Percentiles rank a stretch among this genome's conserved stretches.
Evolutionary conservation across 2,329 filamentous ascomycete genomes (phyloP).

Genomic region (Podosphaera aphanis): DNA sequence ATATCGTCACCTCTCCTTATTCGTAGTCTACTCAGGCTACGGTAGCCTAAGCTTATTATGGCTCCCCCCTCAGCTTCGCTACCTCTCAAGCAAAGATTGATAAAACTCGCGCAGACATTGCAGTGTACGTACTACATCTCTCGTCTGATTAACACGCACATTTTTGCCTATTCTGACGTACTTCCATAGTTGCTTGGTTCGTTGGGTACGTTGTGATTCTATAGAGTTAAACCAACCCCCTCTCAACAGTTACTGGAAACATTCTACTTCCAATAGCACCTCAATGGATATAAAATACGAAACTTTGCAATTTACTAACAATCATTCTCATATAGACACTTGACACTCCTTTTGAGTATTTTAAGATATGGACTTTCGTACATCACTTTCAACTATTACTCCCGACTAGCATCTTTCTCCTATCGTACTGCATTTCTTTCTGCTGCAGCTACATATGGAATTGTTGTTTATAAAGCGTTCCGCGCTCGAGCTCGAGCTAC

Average conservation of each 20-base stretch:
- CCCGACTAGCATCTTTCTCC: slow-evolving; percentile 51
- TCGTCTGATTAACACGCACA: slow-evolving; percentile 14
- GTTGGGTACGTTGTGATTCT: slow-evolving; percentile 37
- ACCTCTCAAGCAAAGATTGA: slow-evolving; percentile 29
- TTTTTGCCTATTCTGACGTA: slow-evolving; percentile 8
- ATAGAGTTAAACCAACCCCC: slow-evolving; percentile 3
- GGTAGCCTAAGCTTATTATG: slow-evolving; percentile 7
- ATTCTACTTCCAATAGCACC: neutral
- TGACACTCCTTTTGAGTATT: slow-evolving; percentile 64
- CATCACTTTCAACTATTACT: slow-evolving; percentile 70
- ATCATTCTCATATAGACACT: slow-evolving; percentile 34
- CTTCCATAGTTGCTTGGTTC: slow-evolving; percentile 47
- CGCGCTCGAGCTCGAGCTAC: slow-evolving; percentile 60
- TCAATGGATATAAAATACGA: neutral
- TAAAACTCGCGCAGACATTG: slow-evolving; percentile 63
- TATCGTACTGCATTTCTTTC: slow-evolving; percentile 83
- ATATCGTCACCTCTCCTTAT: neutral
- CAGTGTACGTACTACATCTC: slow-evolving; percentile 42
- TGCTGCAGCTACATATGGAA: slow-evolving; percentile 81
- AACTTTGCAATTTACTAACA: slow-evolving; percentile 3
- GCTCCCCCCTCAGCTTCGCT: slow-evolving; percentile 15
- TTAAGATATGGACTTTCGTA: slow-evolving; percentile 68
- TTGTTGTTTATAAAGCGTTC: slow-evolving; percentile 96
- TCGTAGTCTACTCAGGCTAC: neutral
- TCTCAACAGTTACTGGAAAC: neutral